Evolutionary conservation across 1,284 basidiomycete genomes (phyloP).

Genomic region (Bjerkandera adusta): DNA sequence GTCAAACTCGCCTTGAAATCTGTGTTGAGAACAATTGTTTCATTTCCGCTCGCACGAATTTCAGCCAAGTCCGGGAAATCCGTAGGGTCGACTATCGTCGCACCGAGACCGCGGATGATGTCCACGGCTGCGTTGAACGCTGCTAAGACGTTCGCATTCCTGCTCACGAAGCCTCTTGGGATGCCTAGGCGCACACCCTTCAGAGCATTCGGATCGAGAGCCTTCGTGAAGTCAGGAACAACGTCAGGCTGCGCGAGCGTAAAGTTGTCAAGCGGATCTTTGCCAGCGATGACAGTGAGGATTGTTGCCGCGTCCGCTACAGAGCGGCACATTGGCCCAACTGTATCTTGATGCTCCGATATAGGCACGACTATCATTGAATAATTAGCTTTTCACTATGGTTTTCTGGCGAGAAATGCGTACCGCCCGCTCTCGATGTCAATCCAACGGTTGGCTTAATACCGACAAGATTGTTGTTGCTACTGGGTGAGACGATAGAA

Average conservation of each 20-base stretch:
- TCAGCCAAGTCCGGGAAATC: conserved; percentile 38
- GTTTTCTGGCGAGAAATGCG: conserved; percentile 5
- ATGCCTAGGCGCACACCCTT: conserved; percentile 42
- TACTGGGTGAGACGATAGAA: conserved; percentile 51
- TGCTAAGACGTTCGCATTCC: conserved; percentile 24
- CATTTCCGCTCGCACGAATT: conserved; percentile 28
- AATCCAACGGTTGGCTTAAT: conserved; percentile 53
- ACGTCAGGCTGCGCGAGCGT: conserved; percentile 39
- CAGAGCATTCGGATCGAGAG: conserved; percentile 34
- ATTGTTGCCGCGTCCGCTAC: conserved; percentile 45
- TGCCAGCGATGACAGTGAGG: conserved; percentile 43
- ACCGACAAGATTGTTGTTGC: conserved; percentile 45
- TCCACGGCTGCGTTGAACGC: conserved; percentile 39
- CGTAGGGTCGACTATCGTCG: conserved; percentile 41
- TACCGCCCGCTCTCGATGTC: conserved; percentile 47
- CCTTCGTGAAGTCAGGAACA: conserved; percentile 38
- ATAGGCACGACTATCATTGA: conserved; percentile 51
- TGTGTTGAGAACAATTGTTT: conserved; percentile 32
- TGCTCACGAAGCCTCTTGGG: conserved; percentile 29
- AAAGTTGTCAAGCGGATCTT: conserved; percentile 42
- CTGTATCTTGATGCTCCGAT: conserved; percentile 47
- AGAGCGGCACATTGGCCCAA: conserved; percentile 46
- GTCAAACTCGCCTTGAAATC: conserved; percentile 40
- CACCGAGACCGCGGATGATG: conserved; percentile 36
- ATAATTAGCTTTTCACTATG: too few relatives aligned